Evolutionary conservation across 164 flowering plant species (phyloP).

Genomic region (Akebia trifoliata): DNA sequence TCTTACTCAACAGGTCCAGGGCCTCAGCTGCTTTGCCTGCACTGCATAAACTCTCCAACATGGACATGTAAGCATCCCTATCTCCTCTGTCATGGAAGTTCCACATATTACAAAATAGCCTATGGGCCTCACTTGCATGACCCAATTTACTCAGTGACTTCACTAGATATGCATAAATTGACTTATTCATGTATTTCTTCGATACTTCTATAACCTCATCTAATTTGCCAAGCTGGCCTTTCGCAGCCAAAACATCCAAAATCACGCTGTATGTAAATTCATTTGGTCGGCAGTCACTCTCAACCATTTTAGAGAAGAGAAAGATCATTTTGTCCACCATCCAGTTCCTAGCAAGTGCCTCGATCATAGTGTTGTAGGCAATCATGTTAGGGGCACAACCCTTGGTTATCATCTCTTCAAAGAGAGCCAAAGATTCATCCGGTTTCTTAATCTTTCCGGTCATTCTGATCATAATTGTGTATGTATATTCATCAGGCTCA

Average conservation of each 20-base stretch:
- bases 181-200: slow-evolving; percentile 55
- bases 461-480: slow-evolving; percentile 83
- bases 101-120: slow-evolving; percentile 96
- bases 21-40: slow-evolving; percentile 71
- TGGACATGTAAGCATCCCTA: slow-evolving; percentile 69
- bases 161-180: slow-evolving; percentile 73
- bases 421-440: slow-evolving; percentile 57
- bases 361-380: slow-evolving; percentile 75
- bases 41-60: slow-evolving; percentile 78
- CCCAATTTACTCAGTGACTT: slow-evolving; percentile 70
- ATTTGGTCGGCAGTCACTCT: slow-evolving; percentile 72
- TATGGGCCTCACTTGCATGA: slow-evolving; percentile 86
- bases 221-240: slow-evolving; percentile 65
- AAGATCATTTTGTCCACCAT: slow-evolving; percentile 66
- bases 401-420: slow-evolving; percentile 73
- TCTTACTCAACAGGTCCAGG: slow-evolving; percentile 60
- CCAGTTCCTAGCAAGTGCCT: slow-evolving; percentile 56
- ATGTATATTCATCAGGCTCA: slow-evolving; percentile 82
- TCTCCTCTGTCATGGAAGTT: slow-evolving; percentile 67
- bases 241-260: slow-evolving; percentile 51
- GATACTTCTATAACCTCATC: slow-evolving; percentile 70
- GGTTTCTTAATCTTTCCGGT: slow-evolving; percentile 56
- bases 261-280: slow-evolving; percentile 80
- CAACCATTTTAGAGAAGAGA: slow-evolving; percentile 76
- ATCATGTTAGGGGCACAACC: slow-evolving; percentile 54